Evolutionary conservation across 306 rosid genomes (phyloP), one percentile per base, ranked within the genome.

Genomic region (Dalbergia cochinchinensis): DNA sequence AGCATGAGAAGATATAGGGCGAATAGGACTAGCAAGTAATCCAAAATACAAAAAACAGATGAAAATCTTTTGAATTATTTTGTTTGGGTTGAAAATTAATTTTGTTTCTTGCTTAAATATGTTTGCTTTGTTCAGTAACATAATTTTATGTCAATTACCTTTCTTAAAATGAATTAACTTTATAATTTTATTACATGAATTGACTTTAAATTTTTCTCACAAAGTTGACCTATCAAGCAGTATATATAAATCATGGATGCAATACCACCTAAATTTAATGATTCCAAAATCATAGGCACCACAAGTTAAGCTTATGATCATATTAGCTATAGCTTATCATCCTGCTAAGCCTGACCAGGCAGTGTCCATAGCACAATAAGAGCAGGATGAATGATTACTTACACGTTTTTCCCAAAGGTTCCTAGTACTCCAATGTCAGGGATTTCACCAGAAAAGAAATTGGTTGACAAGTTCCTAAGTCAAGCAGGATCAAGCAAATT

Each of bases 401-500:
- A 91, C 96, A 90, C 85, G 31, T 76, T 67, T 41, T 79, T 89
- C 54, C 89, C 87, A 58, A 91, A 91, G 6, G 87, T 89, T 84
- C 91, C 87, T 61, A 91, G 81, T 64, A 88, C 87, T 78, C 96
- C 96, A 65, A 84, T 53, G 42, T 89, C 93, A 10, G 96, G 96
- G 69, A 91, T 89, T 86, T 91, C 91, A 4, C 96, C 96, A 3
- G 87, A 80, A 64, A 91, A 87, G 51, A 87, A 89, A 74, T 91
- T 91, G 59, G 93, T 86, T 11, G 96, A 91, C 87, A 91, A 81
- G 85, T 91, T 91, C 93, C 96, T 91, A 59, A 69, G 64, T 76
- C 44, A 83, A 71, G 61, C 63, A 64, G 33, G 42, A 69, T 9
- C 58, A 73, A 73, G 16, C 42, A 35, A 18, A 41, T 58, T 18